These are phyloP conservation scores for Cercospora sp. DNA, from an alignment of 2,329 filamentous ascomycete genomes.

Conservation along the genomic window DNA sequence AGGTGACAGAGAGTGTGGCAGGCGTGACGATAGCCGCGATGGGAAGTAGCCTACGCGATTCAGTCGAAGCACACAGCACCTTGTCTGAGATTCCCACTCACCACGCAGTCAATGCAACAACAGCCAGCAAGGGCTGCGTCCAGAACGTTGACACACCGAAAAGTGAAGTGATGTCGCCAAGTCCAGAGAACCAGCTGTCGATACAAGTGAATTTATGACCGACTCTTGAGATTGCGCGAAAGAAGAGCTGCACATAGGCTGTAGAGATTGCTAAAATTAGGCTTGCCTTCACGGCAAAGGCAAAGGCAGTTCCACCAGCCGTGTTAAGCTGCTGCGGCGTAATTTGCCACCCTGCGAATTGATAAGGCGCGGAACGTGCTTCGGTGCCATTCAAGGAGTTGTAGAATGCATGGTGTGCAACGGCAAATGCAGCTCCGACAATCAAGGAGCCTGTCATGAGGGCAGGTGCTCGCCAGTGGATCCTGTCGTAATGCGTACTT, in stretches of 20 bases:
- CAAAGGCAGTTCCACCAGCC: neutral
- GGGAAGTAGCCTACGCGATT: neutral
- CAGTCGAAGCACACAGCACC: no score
- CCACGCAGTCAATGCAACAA: neutral
- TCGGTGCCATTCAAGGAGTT: neutral
- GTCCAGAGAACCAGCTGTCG: neutral
- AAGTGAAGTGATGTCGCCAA: neutral
- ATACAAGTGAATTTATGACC: neutral
- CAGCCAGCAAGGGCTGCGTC: neutral
- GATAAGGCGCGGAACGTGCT: neutral
- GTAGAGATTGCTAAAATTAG: neutral
- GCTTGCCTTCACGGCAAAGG: neutral
- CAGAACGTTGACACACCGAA: neutral
- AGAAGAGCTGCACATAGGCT: neutral
- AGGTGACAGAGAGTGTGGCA: conserved; percentile 8
- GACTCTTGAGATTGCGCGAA: neutral
- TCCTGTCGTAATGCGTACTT: neutral
- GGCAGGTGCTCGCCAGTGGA: neutral
- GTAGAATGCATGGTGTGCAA: neutral
- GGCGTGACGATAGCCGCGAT: conserved; percentile 13
- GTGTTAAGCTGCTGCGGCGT: neutral
- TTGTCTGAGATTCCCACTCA: no score
- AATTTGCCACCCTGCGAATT: neutral
- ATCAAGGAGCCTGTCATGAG: neutral
- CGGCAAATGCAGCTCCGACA: neutral